Percentiles rank a stretch among this genome's conserved stretches.
phyloP scores from a whole-genome alignment of 1,284 basidiomycete genomes.

The Ceratobasidium sp. region DNA sequence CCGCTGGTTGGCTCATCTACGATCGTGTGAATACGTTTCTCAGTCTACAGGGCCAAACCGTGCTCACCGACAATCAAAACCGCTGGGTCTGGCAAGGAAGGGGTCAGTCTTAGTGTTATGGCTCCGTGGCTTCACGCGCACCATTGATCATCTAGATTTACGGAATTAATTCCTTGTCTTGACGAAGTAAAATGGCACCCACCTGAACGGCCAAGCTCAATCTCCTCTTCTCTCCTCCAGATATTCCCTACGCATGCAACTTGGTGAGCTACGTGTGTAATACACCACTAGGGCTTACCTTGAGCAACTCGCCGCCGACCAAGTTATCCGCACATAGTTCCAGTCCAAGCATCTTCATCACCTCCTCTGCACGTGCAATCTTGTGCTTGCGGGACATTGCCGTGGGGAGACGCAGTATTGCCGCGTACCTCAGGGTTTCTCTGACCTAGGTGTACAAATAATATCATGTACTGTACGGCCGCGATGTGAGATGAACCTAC shows the following conservation, averaged over 20 bases:
- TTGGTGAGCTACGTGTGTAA: neutral
- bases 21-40: neutral
- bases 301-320: conserved; percentile 59
- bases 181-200: neutral
- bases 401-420: conserved; percentile 54
- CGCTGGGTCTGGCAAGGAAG: conserved; percentile 48
- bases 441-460: conserved; percentile 43
- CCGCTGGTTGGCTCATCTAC: conserved; percentile 49
- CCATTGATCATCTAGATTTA: conserved; percentile 42
- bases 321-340: conserved; percentile 59
- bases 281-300: conserved; percentile 41
- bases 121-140: neutral
- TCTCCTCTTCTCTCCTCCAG: conserved; percentile 60
- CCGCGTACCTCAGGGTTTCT: conserved; percentile 58
- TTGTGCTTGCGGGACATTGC: conserved; percentile 53
- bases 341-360: conserved; percentile 57
- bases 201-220: conserved; percentile 60
- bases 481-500: conserved; percentile 49
- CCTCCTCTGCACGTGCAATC: conserved; percentile 56
- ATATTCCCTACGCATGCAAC: conserved; percentile 52
- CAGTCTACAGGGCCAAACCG: neutral
- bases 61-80: conserved; percentile 55
- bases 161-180: conserved; percentile 41
- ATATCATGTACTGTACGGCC: neutral
- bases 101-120: neutral